Evolutionary conservation across 148 eudicot genomes (phyloP).

Genomic region (Fagopyrum esculentum): DNA sequence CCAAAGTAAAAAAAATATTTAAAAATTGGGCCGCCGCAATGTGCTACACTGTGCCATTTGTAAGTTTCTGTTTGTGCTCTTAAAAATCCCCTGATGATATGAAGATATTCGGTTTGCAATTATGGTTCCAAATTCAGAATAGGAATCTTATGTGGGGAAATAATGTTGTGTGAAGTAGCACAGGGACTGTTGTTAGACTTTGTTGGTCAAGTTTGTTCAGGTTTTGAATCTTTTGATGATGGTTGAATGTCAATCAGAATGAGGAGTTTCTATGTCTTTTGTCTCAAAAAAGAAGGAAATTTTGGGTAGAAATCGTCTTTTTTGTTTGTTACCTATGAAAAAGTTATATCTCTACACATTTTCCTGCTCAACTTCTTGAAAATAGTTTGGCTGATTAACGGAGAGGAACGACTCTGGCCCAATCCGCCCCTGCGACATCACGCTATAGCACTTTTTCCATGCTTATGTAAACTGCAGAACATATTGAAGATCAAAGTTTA

Average conservation of each 20-base stretch:
- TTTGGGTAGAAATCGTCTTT: too few species aligned
- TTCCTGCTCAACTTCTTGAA: background rate
- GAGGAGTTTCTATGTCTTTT: background rate
- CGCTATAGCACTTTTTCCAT: background rate
- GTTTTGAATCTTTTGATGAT: background rate
- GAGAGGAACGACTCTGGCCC: constrained; percentile 85
- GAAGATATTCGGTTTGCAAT: too few species aligned
- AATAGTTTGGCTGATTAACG: constrained; percentile 22
- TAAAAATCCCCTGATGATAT: too few species aligned
- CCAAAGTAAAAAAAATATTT: too few species aligned
- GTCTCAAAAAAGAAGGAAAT: background rate
- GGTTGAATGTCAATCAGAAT: background rate
- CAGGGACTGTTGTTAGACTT: background rate
- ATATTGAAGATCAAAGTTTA: too few species aligned
- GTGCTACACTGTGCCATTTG: too few species aligned
- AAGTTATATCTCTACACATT: background rate
- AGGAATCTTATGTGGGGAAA: too few species aligned
- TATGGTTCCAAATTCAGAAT: too few species aligned
- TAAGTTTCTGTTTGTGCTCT: too few species aligned
- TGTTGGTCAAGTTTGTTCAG: background rate
- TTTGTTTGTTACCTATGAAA: background rate
- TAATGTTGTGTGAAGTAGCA: too few species aligned
- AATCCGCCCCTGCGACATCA: constrained; percentile 70
- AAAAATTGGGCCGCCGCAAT: too few species aligned
- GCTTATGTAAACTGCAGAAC: background rate